These are phyloP conservation scores for Chaetomiaceae sp. DNA, from an alignment of 2,329 filamentous ascomycete genomes.

Conservation along the genomic window DNA sequence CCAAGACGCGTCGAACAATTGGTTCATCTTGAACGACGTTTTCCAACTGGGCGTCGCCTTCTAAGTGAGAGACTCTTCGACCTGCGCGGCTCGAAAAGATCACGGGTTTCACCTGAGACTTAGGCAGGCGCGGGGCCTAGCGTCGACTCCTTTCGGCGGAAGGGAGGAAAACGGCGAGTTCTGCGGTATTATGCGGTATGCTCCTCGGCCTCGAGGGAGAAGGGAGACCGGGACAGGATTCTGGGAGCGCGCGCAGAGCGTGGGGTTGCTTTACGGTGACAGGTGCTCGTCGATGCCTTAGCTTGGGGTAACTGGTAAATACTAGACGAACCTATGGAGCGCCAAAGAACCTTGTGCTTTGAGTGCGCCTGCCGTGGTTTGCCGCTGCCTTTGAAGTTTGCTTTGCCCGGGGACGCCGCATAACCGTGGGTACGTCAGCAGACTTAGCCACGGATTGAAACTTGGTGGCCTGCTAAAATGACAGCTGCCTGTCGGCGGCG, in stretches of 20 bases:
- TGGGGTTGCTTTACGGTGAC: neutral
- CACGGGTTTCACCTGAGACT: neutral
- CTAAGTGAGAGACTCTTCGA: constrained; percentile 27
- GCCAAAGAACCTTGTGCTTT: neutral
- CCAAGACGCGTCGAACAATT: constrained; percentile 60
- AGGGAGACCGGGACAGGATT: too few relatives aligned
- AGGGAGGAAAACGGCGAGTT: too few relatives aligned
- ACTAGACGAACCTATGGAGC: constrained; percentile 5
- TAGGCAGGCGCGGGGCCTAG: neutral
- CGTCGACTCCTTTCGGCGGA: too few relatives aligned
- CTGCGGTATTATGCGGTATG: neutral
- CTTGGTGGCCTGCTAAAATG: neutral
- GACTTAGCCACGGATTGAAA: neutral
- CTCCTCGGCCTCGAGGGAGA: neutral
- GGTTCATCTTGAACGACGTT: constrained; percentile 89
- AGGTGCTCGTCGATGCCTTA: neutral
- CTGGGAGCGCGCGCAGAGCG: neutral
- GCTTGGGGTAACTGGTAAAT: constrained; percentile 13
- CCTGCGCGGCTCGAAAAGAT: neutral
- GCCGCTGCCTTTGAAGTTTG: neutral
- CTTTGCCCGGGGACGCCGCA: constrained; percentile 8
- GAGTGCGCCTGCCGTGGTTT: neutral
- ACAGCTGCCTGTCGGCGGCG: constrained; percentile 6
- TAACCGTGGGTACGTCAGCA: constrained; percentile 11
- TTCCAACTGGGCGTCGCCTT: constrained; percentile 85